Conservation (phyloP, 2,329 filamentous ascomycete species). For the Aureobasidium sp. region DNA sequence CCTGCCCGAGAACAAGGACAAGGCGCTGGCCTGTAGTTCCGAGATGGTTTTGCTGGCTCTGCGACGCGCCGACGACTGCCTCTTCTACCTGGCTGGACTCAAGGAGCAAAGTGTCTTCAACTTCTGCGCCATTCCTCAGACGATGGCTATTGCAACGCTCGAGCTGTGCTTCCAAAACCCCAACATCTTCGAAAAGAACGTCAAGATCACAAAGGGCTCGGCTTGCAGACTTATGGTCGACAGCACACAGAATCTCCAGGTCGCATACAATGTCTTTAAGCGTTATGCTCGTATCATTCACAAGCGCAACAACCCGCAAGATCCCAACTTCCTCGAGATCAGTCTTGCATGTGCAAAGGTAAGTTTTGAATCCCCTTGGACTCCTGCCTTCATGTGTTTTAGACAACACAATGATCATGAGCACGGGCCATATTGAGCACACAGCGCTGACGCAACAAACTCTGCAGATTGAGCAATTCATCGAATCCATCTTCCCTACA, state of each 20-base stretch:
- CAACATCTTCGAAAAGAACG: constrained; percentile 72
- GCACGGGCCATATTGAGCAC: neutral
- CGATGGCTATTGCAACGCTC: constrained; percentile 94
- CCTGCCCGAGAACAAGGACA: constrained; percentile 66
- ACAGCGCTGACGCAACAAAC: constrained; percentile 12
- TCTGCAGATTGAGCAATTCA: constrained; percentile 20
- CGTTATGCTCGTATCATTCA: constrained; percentile 74
- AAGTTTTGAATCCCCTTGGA: constrained; percentile 16
- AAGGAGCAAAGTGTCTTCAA: constrained; percentile 98
- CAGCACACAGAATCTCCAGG: constrained; percentile 80
- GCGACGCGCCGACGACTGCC: constrained; percentile 78
- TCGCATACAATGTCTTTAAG: constrained; percentile 76
- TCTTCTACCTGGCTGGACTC: constrained; percentile 96
- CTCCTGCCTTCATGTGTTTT: neutral
- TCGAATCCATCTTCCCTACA: constrained; percentile 51
- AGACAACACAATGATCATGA: neutral
- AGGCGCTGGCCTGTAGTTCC: constrained; percentile 77
- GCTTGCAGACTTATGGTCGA: constrained; percentile 88
- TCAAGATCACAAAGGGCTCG: constrained; percentile 95
- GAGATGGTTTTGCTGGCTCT: constrained; percentile 93
- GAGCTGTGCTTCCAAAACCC: constrained; percentile 91
- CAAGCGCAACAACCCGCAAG: constrained; percentile 86
- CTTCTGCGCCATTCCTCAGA: constrained; percentile 93
- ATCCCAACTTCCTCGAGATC: constrained; percentile 88
- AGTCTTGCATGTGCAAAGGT: constrained; percentile 85